Evolutionary conservation across 2,329 filamentous ascomycete genomes (phyloP).

Genomic region (Pseudogymnoascus sp.): DNA sequence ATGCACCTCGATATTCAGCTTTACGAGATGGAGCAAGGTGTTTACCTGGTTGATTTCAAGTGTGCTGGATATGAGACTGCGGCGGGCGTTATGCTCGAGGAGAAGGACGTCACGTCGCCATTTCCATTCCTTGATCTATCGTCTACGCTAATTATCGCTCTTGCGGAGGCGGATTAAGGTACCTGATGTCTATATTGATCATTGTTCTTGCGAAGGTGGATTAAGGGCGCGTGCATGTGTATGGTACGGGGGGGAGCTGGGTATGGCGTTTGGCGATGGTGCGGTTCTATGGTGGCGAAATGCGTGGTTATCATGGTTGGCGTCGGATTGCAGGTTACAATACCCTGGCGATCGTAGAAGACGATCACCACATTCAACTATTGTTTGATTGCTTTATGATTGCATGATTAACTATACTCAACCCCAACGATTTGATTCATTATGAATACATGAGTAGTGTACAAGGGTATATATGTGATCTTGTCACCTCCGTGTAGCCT

Average conservation of each 20-base stretch:
- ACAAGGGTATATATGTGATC: slow-evolving; percentile 1
- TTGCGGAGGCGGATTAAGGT: slow-evolving; percentile 66
- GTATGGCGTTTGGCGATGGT: slow-evolving; percentile 5
- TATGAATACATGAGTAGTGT: slow-evolving; percentile 5
- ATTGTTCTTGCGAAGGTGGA: slow-evolving; percentile 84
- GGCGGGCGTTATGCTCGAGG: slow-evolving; percentile 68
- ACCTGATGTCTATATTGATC: slow-evolving; percentile 85
- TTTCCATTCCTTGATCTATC: slow-evolving; percentile 96
- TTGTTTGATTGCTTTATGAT: slow-evolving; percentile 9
- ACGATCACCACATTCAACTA: slow-evolving; percentile 8
- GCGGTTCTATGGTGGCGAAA: neutral
- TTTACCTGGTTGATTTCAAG: slow-evolving; percentile 97
- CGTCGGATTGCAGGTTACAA: slow-evolving; percentile 8
- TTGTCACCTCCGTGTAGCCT: slow-evolving; percentile 2
- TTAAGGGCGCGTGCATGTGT: slow-evolving; percentile 23
- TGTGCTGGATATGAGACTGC: slow-evolving; percentile 88
- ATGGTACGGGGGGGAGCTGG: neutral
- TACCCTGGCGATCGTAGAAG: slow-evolving; percentile 9
- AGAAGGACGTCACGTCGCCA: slow-evolving; percentile 91
- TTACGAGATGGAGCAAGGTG: slow-evolving; percentile 85
- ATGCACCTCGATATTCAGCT: slow-evolving; percentile 95
- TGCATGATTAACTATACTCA: neutral
- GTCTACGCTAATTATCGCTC: slow-evolving; percentile 82
- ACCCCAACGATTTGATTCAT: neutral
- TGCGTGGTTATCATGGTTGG: slow-evolving; percentile 2